Evolutionary conservation across 495 filamentous ascomycete genomes (phyloP).

Genomic region (Penicillium cosmopolitanum): DNA sequence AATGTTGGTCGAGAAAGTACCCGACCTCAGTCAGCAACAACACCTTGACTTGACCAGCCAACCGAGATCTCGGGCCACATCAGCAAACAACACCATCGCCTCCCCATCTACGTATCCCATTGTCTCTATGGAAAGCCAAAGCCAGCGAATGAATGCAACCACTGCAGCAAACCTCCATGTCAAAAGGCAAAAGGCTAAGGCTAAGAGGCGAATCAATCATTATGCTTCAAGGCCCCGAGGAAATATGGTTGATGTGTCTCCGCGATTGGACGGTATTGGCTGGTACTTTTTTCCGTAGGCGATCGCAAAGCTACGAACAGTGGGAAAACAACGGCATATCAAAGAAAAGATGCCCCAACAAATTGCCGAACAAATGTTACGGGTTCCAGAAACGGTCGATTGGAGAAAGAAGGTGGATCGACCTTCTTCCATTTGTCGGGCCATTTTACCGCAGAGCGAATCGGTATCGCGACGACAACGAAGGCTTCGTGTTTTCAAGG

Average conservation of each 20-base stretch:
- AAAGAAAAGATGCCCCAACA: background rate
- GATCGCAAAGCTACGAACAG: background rate
- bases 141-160: background rate
- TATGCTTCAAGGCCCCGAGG: background rate
- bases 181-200: background rate
- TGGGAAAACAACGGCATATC: background rate
- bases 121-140: background rate
- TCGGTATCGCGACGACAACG: background rate
- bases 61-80: background rate
- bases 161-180: background rate
- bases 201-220: background rate
- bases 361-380: background rate
- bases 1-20: too few species aligned
- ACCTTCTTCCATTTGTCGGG: background rate
- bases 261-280: conserved; percentile 10
- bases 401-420: background rate
- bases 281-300: conserved; percentile 9
- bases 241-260: background rate
- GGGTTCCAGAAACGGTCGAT: background rate
- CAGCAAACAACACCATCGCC: background rate
- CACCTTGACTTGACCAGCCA: background rate
- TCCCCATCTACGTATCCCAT: background rate
- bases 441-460: background rate
- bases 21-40: too few species aligned
- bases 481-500: background rate